Conservation (phyloP, 2,329 filamentous ascomycete species). For the Bisporella sp. region DNA sequence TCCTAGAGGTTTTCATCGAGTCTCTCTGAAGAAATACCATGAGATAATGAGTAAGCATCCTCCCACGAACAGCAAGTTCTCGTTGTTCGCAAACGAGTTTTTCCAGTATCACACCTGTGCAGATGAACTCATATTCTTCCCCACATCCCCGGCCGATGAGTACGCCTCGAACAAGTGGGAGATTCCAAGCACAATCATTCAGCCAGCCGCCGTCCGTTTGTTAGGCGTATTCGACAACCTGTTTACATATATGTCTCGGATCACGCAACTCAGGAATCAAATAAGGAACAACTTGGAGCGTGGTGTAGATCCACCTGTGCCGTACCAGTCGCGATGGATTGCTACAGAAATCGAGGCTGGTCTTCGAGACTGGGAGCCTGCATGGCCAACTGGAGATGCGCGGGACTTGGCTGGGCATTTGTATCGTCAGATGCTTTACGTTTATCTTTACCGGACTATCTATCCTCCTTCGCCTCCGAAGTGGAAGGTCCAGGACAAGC, state of each 20-base stretch:
- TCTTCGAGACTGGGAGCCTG: constrained; percentile 67
- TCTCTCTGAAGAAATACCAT: constrained; percentile 71
- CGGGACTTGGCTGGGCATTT: constrained; percentile 49
- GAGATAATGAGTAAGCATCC: constrained; percentile 58
- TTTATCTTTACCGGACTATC: constrained; percentile 56
- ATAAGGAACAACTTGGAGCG: constrained; percentile 62
- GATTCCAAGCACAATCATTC: constrained; percentile 16
- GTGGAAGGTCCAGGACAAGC: constrained; percentile 35
- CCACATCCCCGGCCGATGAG: constrained; percentile 26
- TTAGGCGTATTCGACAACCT: constrained; percentile 78
- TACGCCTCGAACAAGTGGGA: constrained; percentile 18
- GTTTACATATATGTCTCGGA: constrained; percentile 71
- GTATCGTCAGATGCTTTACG: constrained; percentile 61
- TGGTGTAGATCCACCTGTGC: constrained; percentile 59
- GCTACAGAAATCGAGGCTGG: constrained; percentile 70
- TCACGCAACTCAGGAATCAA: constrained; percentile 67
- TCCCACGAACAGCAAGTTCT: constrained; percentile 60
- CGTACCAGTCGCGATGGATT: constrained; percentile 63
- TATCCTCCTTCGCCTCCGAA: constrained; percentile 41
- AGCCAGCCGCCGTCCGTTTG: constrained; percentile 38
- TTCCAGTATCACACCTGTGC: constrained; percentile 75
- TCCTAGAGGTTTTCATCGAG: constrained; percentile 62
- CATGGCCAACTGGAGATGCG: constrained; percentile 49
- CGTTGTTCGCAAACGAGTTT: constrained; percentile 66
- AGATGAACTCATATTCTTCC: constrained; percentile 51